Conservation (phyloP, 73 alveolate species). For the Paramecium sexaurelia region DNA sequence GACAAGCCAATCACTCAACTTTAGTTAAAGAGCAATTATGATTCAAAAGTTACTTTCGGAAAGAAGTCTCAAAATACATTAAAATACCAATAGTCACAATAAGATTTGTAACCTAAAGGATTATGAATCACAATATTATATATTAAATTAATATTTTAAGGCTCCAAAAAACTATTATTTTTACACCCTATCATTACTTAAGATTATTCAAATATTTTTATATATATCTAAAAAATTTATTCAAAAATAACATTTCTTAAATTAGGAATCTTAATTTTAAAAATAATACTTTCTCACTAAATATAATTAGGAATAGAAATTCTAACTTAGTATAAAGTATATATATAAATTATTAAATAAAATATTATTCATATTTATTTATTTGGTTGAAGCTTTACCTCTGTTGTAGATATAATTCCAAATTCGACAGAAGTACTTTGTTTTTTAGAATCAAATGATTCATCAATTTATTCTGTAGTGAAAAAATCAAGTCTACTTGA, state of each 20-base stretch:
- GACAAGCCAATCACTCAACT: slow-evolving; percentile 19
- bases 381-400: neutral
- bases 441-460: neutral
- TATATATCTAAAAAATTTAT: no score
- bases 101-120: neutral
- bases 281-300: no score
- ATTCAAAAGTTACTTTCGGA: slow-evolving; percentile 46
- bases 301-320: no score
- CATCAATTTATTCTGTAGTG: neutral
- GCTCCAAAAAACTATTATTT: slow-evolving; percentile 78
- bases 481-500: slow-evolving; percentile 13
- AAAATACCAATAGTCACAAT: neutral
- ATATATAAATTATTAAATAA: no score
- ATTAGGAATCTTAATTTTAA: no score
- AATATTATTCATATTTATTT: neutral
- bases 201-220: no score
- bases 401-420: neutral
- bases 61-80: slow-evolving; percentile 29
- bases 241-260: no score
- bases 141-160: slow-evolving; percentile 43
- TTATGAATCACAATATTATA: neutral
- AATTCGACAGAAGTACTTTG: neutral
- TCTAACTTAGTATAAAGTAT: no score
- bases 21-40: slow-evolving; percentile 41
- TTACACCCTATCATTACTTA: no score